Conservation (phyloP, 2,329 filamentous ascomycete genomes). For the Phaeosphaeriaceae sp. region DNA sequence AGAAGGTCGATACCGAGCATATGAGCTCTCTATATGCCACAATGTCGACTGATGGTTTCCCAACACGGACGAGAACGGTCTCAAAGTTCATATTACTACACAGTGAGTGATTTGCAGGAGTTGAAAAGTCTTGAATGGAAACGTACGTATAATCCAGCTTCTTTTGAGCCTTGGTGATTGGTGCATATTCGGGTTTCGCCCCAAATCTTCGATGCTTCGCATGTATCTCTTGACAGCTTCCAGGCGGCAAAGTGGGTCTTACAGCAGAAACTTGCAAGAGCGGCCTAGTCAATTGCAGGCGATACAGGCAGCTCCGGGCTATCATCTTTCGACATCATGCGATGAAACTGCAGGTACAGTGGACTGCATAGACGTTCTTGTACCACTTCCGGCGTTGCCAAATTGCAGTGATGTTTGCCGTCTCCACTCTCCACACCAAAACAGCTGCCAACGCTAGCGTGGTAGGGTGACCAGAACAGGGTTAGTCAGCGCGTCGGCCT, state of each 20-base stretch:
- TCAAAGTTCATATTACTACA: slow-evolving; percentile 15
- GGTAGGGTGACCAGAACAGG: slow-evolving; percentile 1
- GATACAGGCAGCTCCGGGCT: slow-evolving; percentile 1
- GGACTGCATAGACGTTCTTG: slow-evolving; percentile 2
- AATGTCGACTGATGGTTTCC: slow-evolving; percentile 4
- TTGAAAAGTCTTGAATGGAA: neutral
- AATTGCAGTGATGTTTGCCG: slow-evolving; percentile 1
- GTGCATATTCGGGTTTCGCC: neutral
- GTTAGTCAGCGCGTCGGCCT: slow-evolving; percentile 1
- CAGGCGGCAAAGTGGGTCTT: neutral
- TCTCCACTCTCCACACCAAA: neutral
- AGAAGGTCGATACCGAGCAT: slow-evolving; percentile 13
- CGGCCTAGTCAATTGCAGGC: neutral
- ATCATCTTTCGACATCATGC: slow-evolving; percentile 5
- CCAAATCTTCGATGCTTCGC: neutral
- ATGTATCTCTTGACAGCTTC: neutral
- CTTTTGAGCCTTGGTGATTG: neutral
- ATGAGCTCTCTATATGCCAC: slow-evolving; percentile 16
- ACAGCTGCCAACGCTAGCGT: neutral
- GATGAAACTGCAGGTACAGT: neutral
- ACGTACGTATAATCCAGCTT: neutral
- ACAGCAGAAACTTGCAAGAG: neutral
- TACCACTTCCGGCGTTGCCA: neutral
- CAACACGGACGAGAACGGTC: slow-evolving; percentile 15
- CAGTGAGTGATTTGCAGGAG: neutral